These are phyloP conservation scores for Hygrophila difformis DNA, from an alignment of 257 asterid species.

Conservation along the genomic window DNA sequence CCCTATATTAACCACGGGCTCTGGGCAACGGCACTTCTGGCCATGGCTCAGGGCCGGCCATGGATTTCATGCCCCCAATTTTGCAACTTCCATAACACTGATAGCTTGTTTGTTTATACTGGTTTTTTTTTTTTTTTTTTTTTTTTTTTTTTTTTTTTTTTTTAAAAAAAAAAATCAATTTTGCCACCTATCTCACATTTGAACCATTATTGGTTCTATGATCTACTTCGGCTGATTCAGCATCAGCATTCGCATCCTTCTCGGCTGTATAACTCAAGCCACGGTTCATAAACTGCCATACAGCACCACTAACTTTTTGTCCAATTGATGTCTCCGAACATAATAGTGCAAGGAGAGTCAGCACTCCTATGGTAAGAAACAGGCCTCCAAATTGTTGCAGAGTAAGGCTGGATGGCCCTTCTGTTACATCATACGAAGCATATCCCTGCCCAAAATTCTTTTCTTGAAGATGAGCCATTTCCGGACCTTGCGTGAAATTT, in stretches of 20 bases:
- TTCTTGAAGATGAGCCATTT: conserved; percentile 19
- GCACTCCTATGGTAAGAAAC: conserved; percentile 23
- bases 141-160: no score
- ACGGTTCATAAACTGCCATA: background rate
- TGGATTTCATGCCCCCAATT: no score
- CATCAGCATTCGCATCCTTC: conserved; percentile 11
- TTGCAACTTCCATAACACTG: no score
- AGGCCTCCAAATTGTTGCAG: conserved; percentile 36
- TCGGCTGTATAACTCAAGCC: background rate
- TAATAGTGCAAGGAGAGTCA: conserved; percentile 21
- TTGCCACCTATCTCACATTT: no score
- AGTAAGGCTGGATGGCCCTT: conserved; percentile 24
- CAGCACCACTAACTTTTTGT: background rate
- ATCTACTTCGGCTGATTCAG: no score
- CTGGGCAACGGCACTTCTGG: no score
- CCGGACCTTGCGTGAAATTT: conserved; percentile 23
- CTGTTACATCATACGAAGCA: conserved; percentile 19
- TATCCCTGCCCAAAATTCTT: conserved; percentile 27
- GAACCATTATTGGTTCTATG: no score
- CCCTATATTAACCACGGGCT: no score
- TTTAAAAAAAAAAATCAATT: no score
- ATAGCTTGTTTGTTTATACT: no score
- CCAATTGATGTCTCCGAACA: conserved; percentile 25
- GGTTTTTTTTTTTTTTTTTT: no score
- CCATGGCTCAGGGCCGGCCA: no score